Percentiles rank a stretch among this genome's conserved stretches.
Conservation (phyloP, 129 eudicot species). For the Apium graveolens region DNA sequence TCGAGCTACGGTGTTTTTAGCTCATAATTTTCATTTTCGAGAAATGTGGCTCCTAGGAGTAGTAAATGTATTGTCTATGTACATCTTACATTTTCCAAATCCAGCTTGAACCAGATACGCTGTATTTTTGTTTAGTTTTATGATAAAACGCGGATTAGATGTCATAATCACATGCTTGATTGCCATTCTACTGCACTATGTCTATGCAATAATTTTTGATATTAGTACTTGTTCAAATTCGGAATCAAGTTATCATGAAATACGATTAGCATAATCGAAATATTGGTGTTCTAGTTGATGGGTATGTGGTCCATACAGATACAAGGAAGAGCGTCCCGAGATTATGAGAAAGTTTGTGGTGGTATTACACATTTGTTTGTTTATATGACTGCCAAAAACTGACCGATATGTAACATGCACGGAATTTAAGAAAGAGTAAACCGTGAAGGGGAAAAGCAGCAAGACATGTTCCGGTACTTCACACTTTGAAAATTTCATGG, state of each 20-base stretch:
- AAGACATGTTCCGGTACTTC: conserved; percentile 21
- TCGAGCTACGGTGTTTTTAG: neutral
- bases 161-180: neutral
- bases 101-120: neutral
- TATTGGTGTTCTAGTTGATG: neutral
- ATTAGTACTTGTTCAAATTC: neutral
- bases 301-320: conserved; percentile 1
- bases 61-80: neutral
- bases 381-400: conserved; percentile 9
- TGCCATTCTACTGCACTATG: neutral
- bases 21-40: neutral
- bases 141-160: neutral
- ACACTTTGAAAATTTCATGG: conserved; percentile 18
- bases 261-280: neutral
- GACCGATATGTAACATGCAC: conserved; percentile 33
- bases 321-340: conserved; percentile 1
- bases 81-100: neutral
- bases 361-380: neutral
- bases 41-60: neutral
- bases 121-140: neutral
- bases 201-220: neutral
- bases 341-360: neutral
- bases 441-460: conserved; percentile 18
- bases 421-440: conserved; percentile 41
- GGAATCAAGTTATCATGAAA: neutral